Conservation (phyloP, 805 yeast species). For the Myxozyma nipponensis region DNA sequence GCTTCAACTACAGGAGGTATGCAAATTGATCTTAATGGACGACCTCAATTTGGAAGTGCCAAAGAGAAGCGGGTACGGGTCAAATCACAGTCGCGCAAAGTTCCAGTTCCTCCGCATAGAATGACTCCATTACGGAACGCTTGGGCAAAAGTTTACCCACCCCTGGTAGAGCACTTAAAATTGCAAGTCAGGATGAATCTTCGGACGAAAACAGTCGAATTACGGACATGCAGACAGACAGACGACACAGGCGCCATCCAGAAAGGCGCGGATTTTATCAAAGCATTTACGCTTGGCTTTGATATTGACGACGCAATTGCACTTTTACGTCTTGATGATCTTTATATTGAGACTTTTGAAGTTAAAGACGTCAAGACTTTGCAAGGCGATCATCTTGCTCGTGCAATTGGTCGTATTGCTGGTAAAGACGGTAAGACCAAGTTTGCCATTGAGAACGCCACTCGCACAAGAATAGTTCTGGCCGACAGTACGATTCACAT, state of each 20-base stretch:
- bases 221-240: slow-evolving; percentile 77
- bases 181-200: slow-evolving; percentile 95
- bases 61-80: slow-evolving; percentile 49
- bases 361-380: slow-evolving; percentile 94
- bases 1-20: slow-evolving; percentile 11
- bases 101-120: slow-evolving; percentile 95
- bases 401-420: slow-evolving; percentile 99
- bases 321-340: slow-evolving; percentile 84
- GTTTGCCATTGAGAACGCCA: slow-evolving; percentile 97
- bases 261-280: slow-evolving; percentile 95
- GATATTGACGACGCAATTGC: slow-evolving; percentile 98
- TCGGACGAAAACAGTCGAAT: slow-evolving; percentile 79
- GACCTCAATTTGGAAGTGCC: slow-evolving; percentile 75
- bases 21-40: slow-evolving; percentile 66
- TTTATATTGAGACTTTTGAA: slow-evolving; percentile 95
- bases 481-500: slow-evolving; percentile 97
- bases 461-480: slow-evolving; percentile 93
- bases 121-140: slow-evolving; percentile 85
- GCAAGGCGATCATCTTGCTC: slow-evolving; percentile 91
- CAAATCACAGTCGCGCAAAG: slow-evolving; percentile 80
- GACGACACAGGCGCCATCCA: slow-evolving; percentile 92
- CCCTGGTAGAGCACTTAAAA: slow-evolving; percentile 90
- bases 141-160: slow-evolving; percentile 95
- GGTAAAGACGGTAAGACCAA: slow-evolving; percentile 99
- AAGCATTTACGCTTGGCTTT: slow-evolving; percentile 93